Conservation (phyloP, 495 filamentous ascomycete species). For the Lepraria neglecta region DNA sequence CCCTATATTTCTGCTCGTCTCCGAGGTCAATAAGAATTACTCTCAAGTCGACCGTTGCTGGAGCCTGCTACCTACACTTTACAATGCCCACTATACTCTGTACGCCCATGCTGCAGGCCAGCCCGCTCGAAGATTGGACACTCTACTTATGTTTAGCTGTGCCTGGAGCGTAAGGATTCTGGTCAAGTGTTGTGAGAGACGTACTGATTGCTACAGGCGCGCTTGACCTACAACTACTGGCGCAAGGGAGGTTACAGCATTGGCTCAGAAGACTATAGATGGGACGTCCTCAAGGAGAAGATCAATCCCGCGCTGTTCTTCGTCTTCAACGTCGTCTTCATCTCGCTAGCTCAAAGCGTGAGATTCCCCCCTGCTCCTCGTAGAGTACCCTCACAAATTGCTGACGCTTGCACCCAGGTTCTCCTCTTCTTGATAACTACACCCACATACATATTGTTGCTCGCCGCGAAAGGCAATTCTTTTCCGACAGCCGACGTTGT, state of each 20-base stretch:
- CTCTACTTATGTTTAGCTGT: conserved; percentile 59
- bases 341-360: conserved; percentile 76
- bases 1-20: conserved; percentile 60
- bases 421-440: conserved; percentile 67
- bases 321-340: conserved; percentile 81
- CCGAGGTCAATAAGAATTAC: conserved; percentile 86
- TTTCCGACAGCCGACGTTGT: conserved; percentile 57
- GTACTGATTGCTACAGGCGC: conserved; percentile 41
- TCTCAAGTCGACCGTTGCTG: conserved; percentile 90
- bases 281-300: conserved; percentile 52
- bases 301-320: conserved; percentile 58
- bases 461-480: conserved; percentile 42
- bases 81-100: conserved; percentile 75
- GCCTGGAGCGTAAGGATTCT: conserved; percentile 70
- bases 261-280: conserved; percentile 92
- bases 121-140: conserved; percentile 66
- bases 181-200: neutral
- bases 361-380: conserved; percentile 28
- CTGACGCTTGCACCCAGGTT: conserved; percentile 30
- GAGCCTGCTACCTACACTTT: conserved; percentile 81
- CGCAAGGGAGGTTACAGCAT: conserved; percentile 85
- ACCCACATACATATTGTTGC: conserved; percentile 76
- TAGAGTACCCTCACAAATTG: neutral
- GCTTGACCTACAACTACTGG: conserved; percentile 96
- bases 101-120: conserved; percentile 74